Conservation (phyloP, 768 basidiomycete species). For the Sporobolomyces roseus region DNA sequence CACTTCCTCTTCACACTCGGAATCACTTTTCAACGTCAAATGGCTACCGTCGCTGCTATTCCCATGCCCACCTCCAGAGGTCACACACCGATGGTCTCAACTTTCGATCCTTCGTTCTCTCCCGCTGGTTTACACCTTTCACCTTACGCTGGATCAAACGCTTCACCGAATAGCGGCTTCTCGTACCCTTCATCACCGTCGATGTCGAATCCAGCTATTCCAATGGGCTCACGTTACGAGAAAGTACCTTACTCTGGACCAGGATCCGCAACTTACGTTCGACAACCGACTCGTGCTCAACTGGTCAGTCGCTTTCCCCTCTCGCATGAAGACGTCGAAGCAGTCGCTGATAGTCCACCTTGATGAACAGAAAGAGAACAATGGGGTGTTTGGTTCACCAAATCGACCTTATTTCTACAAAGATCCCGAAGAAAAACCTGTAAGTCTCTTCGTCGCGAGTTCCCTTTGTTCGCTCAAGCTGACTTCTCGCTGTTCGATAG, state of each 20-base stretch:
- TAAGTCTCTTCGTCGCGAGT: background rate
- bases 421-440: constrained; percentile 19
- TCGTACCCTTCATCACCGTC: background rate
- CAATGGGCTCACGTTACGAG: constrained; percentile 34
- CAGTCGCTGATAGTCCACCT: no score
- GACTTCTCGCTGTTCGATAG: background rate
- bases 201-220: background rate
- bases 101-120: constrained; percentile 32
- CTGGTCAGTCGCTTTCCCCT: constrained; percentile 16
- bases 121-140: constrained; percentile 25
- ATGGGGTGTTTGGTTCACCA: constrained; percentile 25
- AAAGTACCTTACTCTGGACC: constrained; percentile 30
- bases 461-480: background rate
- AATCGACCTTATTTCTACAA: constrained; percentile 33
- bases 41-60: constrained; percentile 20
- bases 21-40: background rate
- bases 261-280: constrained; percentile 28
- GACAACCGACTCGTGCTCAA: constrained; percentile 29
- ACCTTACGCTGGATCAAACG: constrained; percentile 2
- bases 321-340: no score
- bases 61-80: background rate
- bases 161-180: background rate
- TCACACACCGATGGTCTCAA: constrained; percentile 26
- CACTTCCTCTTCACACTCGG: background rate
- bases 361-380: constrained; percentile 31